Base-by-base conservation (phyloP, 805 yeast species). In the Yarrowia osloensis region DNA sequence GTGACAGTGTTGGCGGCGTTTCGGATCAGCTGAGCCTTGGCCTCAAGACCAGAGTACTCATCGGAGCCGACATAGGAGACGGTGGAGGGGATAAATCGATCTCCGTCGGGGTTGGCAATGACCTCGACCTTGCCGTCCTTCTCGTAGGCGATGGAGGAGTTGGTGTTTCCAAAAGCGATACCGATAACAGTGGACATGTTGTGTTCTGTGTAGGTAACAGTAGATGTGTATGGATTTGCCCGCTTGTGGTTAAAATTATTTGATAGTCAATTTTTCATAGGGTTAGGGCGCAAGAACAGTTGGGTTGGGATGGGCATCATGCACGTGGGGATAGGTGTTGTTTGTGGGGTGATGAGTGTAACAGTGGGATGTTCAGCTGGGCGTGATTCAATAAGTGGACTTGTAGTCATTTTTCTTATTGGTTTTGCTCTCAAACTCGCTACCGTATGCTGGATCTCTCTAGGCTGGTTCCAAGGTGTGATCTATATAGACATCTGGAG, bases 21-120 rank as follows among this genome's bases (percentile, higher is more conserved):
- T 85, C 99, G 90, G 70, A 95, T 83, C 74, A 94, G 81, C 81
- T 95, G 98, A 67, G 92, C 93, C 73, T 88, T 81, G 68, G 98
- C 99, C 82, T 95, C 98, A 68, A 91, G 89, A 69, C 99, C 99
- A 77, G 95, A 98, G 81, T 91, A 95, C 81, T 95, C 98, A 77
- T 95, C 98, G 67, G 84, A 88, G 69, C 96, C 97, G 68, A 92
- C 92, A 77, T 93, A 95, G 21, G 98, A 87, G 69, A 95, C 84
- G 68, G 90, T 89, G 31, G 98, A 89, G 70, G 98, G 97, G 77
- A 95, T 95, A 69, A 94, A 85, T 82, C 98, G 91, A 81, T 95
- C 98, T 79, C 99, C 99, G 76, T 95, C 99, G 72, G 96, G 97
- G 86, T 95, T 94, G 72, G 99, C 99, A 78, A 95, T 94, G 72